phyloP scores from a whole-genome alignment of 495 filamentous ascomycete genomes.

The Pyronema domesticum region DNA sequence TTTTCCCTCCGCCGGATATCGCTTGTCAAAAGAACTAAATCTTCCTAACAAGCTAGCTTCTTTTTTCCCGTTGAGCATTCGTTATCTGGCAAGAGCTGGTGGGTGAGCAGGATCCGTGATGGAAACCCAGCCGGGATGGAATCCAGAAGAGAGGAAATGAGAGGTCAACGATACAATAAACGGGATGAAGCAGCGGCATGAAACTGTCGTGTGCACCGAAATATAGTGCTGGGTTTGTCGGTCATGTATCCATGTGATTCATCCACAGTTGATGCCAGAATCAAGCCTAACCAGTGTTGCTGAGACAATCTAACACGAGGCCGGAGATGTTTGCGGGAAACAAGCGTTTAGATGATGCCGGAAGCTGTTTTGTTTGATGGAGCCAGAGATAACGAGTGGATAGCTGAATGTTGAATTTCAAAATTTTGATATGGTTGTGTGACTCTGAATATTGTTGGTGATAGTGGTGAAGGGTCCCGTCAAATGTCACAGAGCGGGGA shows the following conservation, averaged over 20 bases:
- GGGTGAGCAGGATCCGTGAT: constrained; percentile 10
- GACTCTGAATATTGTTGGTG: neutral
- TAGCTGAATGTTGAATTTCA: neutral
- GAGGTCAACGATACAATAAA: constrained; percentile 9
- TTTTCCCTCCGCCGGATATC: neutral
- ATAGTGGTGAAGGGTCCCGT: neutral
- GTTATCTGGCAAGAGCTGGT: constrained; percentile 16
- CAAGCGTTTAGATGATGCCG: too few relatives aligned
- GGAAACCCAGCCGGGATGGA: constrained; percentile 10
- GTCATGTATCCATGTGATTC: neutral
- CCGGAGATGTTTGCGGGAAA: too few relatives aligned
- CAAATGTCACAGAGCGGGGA: neutral
- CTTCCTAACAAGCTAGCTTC: constrained; percentile 21
- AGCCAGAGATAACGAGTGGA: too few relatives aligned
- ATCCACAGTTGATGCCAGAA: neutral
- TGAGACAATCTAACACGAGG: neutral
- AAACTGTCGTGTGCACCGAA: constrained; percentile 20
- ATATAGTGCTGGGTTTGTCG: constrained; percentile 18
- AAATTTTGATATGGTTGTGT: neutral
- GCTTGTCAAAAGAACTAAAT: constrained; percentile 12
- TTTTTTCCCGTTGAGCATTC: constrained; percentile 17
- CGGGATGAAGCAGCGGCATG: constrained; percentile 10
- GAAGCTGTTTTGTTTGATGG: too few relatives aligned
- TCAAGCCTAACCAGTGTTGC: neutral
- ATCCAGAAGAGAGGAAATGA: constrained; percentile 15